Percentiles rank a stretch among this genome's conserved stretches.
Conservation (phyloP, 2,329 filamentous ascomycete genomes). For the Fusarium miscanthi region DNA sequence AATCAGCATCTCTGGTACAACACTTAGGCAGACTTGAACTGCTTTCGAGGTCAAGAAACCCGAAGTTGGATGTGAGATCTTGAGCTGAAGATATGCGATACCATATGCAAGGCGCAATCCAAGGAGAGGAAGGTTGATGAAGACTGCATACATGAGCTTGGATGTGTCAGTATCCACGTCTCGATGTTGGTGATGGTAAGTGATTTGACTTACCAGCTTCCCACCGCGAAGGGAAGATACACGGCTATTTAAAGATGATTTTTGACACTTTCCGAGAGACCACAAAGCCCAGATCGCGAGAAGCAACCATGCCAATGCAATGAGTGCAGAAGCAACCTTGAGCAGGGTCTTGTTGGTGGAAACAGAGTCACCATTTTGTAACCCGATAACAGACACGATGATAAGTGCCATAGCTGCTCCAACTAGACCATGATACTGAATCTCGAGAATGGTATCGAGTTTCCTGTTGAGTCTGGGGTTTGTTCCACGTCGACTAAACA, state of each 20-base stretch:
- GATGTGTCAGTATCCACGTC: background rate
- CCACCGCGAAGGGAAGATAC: background rate
- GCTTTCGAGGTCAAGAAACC: conserved; percentile 14
- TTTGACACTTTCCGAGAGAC: conserved; percentile 2
- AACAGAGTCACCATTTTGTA: background rate
- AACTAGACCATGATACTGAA: conserved; percentile 11
- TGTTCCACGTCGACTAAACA: conserved; percentile 2
- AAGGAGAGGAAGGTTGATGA: conserved; percentile 8
- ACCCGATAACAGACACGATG: background rate
- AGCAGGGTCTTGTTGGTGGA: conserved; percentile 9
- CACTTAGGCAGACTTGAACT: conserved; percentile 2
- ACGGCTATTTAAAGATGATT: background rate
- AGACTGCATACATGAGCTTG: conserved; percentile 16
- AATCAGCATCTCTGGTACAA: conserved; percentile 7
- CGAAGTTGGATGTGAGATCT: conserved; percentile 5
- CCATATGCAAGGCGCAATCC: conserved; percentile 8
- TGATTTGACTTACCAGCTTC: background rate
- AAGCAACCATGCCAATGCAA: conserved; percentile 5
- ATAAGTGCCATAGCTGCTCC: conserved; percentile 11
- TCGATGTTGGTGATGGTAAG: background rate
- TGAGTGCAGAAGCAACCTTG: conserved; percentile 2
- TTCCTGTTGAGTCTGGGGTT: conserved; percentile 16
- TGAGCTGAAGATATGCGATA: conserved; percentile 7
- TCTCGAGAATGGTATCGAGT: conserved; percentile 9
- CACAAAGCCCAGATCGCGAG: conserved; percentile 12